phyloP scores from a whole-genome alignment of 306 rosid species.

The Casuarina glauca region DNA sequence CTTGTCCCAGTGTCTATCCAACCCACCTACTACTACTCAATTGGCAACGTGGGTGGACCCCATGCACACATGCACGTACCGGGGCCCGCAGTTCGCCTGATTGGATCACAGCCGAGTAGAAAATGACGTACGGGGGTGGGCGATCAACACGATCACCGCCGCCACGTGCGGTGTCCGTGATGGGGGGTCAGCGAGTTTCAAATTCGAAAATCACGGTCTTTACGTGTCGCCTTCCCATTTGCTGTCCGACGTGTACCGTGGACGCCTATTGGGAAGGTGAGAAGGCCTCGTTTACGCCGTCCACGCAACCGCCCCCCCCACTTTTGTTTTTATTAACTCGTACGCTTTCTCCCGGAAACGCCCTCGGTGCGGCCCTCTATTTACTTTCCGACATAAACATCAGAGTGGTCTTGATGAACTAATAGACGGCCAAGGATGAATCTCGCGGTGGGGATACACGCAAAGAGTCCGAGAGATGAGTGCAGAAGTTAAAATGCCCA shows the following conservation, averaged over 20 bases:
- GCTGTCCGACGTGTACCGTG: slow-evolving; percentile 11
- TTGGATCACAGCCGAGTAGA: not conserved
- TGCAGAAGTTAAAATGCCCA: not conserved
- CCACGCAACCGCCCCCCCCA: slow-evolving; percentile 8
- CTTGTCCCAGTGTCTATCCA: not conserved
- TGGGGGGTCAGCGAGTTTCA: slow-evolving; percentile 6
- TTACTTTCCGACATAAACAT: not conserved
- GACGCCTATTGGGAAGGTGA: not conserved
- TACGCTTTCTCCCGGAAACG: not conserved
- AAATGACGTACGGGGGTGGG: not conserved
- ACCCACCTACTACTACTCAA: not conserved
- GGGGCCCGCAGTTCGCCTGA: slow-evolving; percentile 2
- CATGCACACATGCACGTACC: slow-evolving; percentile 19
- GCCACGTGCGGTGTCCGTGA: slow-evolving; percentile 42
- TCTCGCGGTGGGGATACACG: not conserved
- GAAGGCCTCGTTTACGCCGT: slow-evolving; percentile 3
- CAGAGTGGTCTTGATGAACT: too few relatives aligned
- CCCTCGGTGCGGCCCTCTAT: not conserved
- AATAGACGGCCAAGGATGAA: too few relatives aligned
- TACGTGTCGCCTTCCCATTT: slow-evolving; percentile 18
- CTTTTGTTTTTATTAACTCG: not conserved
- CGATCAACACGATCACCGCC: slow-evolving; percentile 29
- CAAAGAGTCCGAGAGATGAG: not conserved
- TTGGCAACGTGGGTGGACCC: slow-evolving; percentile 19
- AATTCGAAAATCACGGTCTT: not conserved